Percentiles rank a stretch among this genome's conserved stretches.
These are phyloP conservation scores for Pachyrhizus erosus DNA, from an alignment of 306 rosid genomes.

Conservation along the genomic window DNA sequence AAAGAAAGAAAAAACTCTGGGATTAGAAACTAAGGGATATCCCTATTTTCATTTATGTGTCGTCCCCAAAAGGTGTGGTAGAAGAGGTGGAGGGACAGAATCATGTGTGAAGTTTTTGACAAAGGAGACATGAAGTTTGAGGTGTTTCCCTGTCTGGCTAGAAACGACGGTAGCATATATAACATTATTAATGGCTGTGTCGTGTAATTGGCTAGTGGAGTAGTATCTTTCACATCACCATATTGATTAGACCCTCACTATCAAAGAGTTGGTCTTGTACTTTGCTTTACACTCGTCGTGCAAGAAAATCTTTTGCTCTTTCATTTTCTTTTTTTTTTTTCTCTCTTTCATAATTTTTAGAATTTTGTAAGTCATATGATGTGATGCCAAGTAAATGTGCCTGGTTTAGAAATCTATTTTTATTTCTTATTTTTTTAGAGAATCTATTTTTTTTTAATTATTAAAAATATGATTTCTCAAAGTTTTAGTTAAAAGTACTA, in stretches of 20 bases:
- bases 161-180: neutral
- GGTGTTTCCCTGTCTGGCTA: conserved; percentile 25
- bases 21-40: conserved; percentile 8
- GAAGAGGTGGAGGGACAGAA: conserved; percentile 19
- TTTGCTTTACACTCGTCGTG: conserved; percentile 17
- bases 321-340: neutral
- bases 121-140: conserved; percentile 24
- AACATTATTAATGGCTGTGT: conserved; percentile 15
- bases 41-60: neutral
- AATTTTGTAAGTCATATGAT: neutral
- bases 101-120: conserved; percentile 34
- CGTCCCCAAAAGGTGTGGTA: conserved; percentile 7
- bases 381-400: neutral
- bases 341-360: neutral
- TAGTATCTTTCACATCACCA: conserved; percentile 10
- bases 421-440: too few relatives aligned
- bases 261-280: neutral
- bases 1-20: neutral
- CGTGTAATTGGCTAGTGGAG: neutral
- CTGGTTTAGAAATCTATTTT: neutral
- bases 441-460: neutral
- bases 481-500: too few relatives aligned
- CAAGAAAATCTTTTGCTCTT: neutral
- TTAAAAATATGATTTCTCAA: neutral
- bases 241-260: conserved; percentile 5